Evolutionary conservation across 2,329 filamentous ascomycete genomes (phyloP), one percentile per base, ranked within the genome.

Genomic region (Coleophoma eucalyptorum): DNA sequence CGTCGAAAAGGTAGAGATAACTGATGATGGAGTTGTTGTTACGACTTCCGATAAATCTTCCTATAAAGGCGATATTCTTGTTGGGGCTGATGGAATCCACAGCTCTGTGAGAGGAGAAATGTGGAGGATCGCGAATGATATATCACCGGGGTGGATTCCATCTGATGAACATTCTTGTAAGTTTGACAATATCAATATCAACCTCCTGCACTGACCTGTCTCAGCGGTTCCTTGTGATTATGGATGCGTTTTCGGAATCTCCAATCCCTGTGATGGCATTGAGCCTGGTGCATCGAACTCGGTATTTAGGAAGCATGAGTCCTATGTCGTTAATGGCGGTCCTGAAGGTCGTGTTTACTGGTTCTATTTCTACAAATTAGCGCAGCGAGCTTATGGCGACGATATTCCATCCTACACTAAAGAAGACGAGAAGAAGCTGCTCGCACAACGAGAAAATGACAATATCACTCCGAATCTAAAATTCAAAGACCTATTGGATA

Each of bases 341-440:
- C 56, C 48, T 26, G 53, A 12, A 13, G 46, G 26, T 34, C 57
- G 33, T 43, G 52, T 53, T 33, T 61, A 43, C 52, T 61, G 50
- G 60, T 58, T 52, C 44, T 54, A 44, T 46, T 58, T 38, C 47
- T 48, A 49, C 37, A 68, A 55, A 50, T 58, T 57, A 34, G 53
- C 58, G 15, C 45, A 62, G n/a, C 53, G 33, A 7, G 51, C 54
- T n/a, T 56, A 31, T 33, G 55, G 57, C 1, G 38, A 54, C 0
- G 55, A 61, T 11, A 59, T 64, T 7, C 67, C 66, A 1, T 58
- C 55, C n/a, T 64, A 59, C 56, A 59, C 61, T 31, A 52, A 58
- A 1, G 55, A 61, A 18, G 63, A 68, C 21, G 54, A 58, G 33
- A 55, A 64, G 4, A 53, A 46, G 2, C 38, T 63, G 4, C 58